Evolutionary conservation across 1,284 basidiomycete genomes (phyloP), one percentile per base, ranked within the genome.

Genomic region (Cerrena zonata): DNA sequence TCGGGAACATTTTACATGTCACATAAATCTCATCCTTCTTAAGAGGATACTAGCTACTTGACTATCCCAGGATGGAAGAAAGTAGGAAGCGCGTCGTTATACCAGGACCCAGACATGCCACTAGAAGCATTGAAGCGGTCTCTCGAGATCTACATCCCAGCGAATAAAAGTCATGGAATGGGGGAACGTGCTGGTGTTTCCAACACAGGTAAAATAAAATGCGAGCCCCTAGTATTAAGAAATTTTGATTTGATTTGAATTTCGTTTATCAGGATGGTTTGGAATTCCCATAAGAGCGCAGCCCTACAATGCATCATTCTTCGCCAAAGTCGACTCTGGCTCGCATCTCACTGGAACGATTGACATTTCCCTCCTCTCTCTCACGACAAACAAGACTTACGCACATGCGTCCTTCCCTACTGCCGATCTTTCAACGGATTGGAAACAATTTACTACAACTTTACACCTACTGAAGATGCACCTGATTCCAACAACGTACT

Each of bases 401-500:
- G 41, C 41, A 18, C 19, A 22, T 7, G 41, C 41, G 5, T 22
- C 19, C 5, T 49, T 49, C 41, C 26, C 24, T 22, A 45, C 48
- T 13, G 46, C 48, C 5, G 11, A 26, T 4, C 26, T 49, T 18
- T 47, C 40, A 11, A 45, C 1, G 0, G 45, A 45, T n/a, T 49
- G 48, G 48, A 48, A 44, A 19, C 48, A 49, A 36, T 49, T 49
- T 27, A n/a, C 48, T 2, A 25, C 48, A 11, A 43, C 41, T 13
- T 36, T 49, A 13, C 48, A 49, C 26, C 48, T 24, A 30, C 21
- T 13, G 43, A 47, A n/a, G 48, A 49, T 22, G 48, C 48, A 15
- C 48, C 48, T 15, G 48, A 49, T 22, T 49, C 48, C n/a, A 49
- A 45, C 24, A 49, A 49, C 25, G 48, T 49, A 5, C 41, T 49